phyloP scores from a whole-genome alignment of 768 basidiomycete genomes.

The Agrocybe praecox region DNA sequence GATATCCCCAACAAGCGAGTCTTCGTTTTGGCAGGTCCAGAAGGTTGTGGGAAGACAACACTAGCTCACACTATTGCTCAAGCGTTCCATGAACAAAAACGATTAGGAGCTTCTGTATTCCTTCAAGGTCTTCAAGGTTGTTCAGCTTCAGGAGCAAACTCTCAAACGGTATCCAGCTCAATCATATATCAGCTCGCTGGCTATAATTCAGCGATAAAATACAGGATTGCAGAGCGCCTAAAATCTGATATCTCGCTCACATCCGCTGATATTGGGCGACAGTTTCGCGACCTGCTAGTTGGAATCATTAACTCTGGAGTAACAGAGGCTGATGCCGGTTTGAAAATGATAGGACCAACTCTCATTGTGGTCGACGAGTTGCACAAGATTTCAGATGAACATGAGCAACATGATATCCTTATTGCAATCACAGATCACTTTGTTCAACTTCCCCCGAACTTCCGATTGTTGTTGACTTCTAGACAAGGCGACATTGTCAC shows the following conservation, averaged over 20 bases:
- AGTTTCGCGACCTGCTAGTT: slow-evolving; percentile 4
- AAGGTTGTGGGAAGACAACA: slow-evolving; percentile 1
- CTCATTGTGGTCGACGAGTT: too few species aligned
- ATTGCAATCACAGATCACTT: too few species aligned
- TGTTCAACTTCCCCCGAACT: too few species aligned
- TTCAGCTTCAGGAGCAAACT: neutral
- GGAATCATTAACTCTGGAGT: neutral
- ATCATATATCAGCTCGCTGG: slow-evolving; percentile 2
- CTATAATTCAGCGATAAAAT: neutral
- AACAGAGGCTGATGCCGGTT: too few species aligned
- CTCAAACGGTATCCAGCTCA: neutral
- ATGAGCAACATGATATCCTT: too few species aligned
- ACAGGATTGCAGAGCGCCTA: neutral
- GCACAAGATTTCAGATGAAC: too few species aligned
- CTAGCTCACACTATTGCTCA: slow-evolving; percentile 5
- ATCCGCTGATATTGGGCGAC: slow-evolving; percentile 1
- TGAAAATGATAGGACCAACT: too few species aligned
- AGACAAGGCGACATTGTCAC: too few species aligned
- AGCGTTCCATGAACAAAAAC: neutral
- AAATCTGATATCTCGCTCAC: neutral
- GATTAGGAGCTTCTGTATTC: slow-evolving; percentile 4
- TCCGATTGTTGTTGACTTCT: too few species aligned
- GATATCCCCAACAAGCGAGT: neutral
- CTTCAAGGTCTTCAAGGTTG: neutral
- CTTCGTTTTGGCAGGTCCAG: slow-evolving; percentile 1